These are phyloP conservation scores for Melampsora americana DNA, from an alignment of 1,284 basidiomycete genomes.

Conservation along the genomic window DNA sequence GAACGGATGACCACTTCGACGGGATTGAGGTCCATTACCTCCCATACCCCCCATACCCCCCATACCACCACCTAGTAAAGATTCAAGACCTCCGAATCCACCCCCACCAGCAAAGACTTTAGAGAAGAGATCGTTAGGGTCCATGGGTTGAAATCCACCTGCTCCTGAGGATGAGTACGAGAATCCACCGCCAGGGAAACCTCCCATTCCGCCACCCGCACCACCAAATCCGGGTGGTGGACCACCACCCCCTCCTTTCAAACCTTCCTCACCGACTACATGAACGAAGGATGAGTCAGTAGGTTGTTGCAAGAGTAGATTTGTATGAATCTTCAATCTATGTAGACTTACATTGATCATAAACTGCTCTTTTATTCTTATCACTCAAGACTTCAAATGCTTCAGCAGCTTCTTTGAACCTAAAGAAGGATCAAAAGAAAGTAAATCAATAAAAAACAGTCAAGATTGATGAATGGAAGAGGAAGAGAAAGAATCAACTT, in stretches of 20 bases:
- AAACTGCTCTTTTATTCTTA: conserved; percentile 84
- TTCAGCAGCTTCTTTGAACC: conserved; percentile 69
- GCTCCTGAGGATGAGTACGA: conserved; percentile 50
- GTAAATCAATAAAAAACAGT: neutral
- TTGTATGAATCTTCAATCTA: neutral
- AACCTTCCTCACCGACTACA: conserved; percentile 30
- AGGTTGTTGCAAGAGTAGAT: neutral
- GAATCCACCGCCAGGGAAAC: conserved; percentile 23
- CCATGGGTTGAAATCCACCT: conserved; percentile 65
- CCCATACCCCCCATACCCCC: conserved; percentile 51
- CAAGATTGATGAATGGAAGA: conserved; percentile 5
- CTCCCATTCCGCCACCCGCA: conserved; percentile 1
- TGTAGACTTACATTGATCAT: conserved; percentile 67
- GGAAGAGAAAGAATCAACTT: conserved; percentile 47
- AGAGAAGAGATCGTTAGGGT: conserved; percentile 90
- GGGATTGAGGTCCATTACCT: conserved; percentile 49
- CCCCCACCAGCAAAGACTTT: conserved; percentile 58
- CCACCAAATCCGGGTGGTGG: conserved; percentile 25
- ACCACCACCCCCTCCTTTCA: conserved; percentile 5
- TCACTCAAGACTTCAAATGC: conserved; percentile 95
- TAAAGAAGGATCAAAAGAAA: neutral
- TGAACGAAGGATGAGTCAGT: neutral
- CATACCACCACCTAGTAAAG: conserved; percentile 52
- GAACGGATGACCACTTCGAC: conserved; percentile 48
- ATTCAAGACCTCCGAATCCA: neutral